A percentile compares a stretch with the other conserved stretches of the same genome.
These are phyloP conservation scores for Platismatia glauca DNA, from an alignment of 495 filamentous ascomycete species.

Conservation along the genomic window DNA sequence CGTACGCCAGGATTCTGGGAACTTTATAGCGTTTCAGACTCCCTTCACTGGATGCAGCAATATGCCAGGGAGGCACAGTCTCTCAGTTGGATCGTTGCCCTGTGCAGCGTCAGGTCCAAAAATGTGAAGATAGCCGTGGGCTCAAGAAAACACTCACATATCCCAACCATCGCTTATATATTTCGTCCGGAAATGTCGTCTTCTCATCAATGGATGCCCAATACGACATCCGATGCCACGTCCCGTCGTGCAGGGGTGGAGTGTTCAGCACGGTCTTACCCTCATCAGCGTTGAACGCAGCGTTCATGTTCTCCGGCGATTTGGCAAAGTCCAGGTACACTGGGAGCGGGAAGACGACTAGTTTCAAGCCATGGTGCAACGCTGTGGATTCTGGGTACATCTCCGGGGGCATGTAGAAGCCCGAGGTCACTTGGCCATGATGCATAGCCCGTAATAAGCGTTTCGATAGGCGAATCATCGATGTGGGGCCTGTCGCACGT, in stretches of 20 bases:
- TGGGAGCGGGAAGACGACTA: conserved; percentile 58
- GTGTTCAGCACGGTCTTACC: conserved; percentile 30
- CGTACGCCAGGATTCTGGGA: no score
- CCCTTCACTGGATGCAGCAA: conserved; percentile 23
- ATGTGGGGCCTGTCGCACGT: conserved; percentile 55
- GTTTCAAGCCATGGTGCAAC: conserved; percentile 63
- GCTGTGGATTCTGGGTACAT: conserved; percentile 59
- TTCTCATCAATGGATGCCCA: conserved; percentile 12
- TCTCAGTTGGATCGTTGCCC: conserved; percentile 16
- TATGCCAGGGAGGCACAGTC: conserved; percentile 22
- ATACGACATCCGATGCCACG: conserved; percentile 16
- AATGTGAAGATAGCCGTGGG: no score
- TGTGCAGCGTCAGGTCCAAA: not conserved
- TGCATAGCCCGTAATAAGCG: conserved; percentile 59
- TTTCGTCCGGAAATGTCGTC: conserved; percentile 16
- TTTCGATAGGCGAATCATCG: conserved; percentile 51
- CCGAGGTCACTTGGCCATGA: conserved; percentile 48
- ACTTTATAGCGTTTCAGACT: conserved; percentile 6
- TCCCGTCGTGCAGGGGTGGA: conserved; percentile 3
- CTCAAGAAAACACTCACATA: conserved; percentile 12
- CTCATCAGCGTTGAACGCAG: conserved; percentile 52
- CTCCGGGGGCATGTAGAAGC: conserved; percentile 57
- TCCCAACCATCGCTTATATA: conserved; percentile 22
- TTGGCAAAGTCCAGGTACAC: conserved; percentile 59
- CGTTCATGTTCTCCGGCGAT: conserved; percentile 44